Base-by-base conservation (phyloP, 192 early-diverging fungal species). In the Backusella tuberculispora region DNA sequence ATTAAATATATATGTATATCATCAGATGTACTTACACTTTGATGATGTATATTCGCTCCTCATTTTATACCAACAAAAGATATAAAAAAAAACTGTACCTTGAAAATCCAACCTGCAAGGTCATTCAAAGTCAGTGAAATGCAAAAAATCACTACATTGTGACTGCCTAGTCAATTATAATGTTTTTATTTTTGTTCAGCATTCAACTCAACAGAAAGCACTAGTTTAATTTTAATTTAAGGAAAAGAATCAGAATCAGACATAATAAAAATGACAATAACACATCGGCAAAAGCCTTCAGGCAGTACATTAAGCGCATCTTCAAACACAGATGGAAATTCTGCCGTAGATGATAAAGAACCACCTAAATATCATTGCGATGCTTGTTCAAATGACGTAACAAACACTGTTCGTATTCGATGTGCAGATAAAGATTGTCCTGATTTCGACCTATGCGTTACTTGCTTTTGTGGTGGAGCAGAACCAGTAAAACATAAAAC, bases 391-490 rank as follows among this genome's bases (percentile, higher is more conserved):
- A 90, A 90, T 65, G 95, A 97, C 76, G 90, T 99, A 45, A 95
- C 95, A 29, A 91, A 97, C 70, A 88, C 94, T 4, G 92, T 96
- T 37, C 91, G 94, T 63, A 93, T 99, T 74, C 88, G 91, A 67
- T 99, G 94, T 76, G 91, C 85, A 68, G 87, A 92, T 69, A 69
- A 72, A 26, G 63, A 71, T 44, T 95, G 93, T 69, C 78, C 88
- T 72, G 95, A 98, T 82, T 94, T 98, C 80, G 95, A 98, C 81
- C 85, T 98, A 13, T 99, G 98, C 77, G 92, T 98, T 63, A 89
- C 90, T 7, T 99, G 98, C 77, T 99, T 99, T 81, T 90, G 90
- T 60, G 82, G 80, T 43, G 98, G 97, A 19, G 85, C 84, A 46
- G 96, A 98, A 85, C 75, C 90, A 5, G 91, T 90, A 6, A 80